These are phyloP conservation scores for Kregervanrija delftensis DNA, from an alignment of 805 yeast species.

Conservation along the genomic window DNA sequence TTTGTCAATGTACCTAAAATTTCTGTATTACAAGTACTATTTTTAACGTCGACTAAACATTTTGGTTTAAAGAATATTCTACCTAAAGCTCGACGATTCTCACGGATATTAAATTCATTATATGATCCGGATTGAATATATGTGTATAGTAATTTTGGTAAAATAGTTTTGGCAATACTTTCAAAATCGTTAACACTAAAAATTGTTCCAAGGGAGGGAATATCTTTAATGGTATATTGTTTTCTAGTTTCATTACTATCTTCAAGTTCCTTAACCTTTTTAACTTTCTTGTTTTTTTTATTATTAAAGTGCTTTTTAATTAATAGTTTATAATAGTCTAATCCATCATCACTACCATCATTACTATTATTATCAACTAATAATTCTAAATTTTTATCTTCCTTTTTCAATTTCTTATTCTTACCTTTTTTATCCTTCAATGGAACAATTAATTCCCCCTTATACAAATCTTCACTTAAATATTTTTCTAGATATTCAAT, in stretches of 20 bases:
- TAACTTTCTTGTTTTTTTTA: conserved; percentile 3
- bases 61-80: conserved; percentile 80
- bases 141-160: conserved; percentile 76
- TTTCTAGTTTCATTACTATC: conserved; percentile 27
- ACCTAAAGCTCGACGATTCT: conserved; percentile 79
- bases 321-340: conserved; percentile 13
- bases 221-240: conserved; percentile 29
- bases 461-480: conserved; percentile 24
- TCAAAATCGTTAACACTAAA: conserved; percentile 81
- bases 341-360: neutral
- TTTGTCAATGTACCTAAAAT: conserved; percentile 57
- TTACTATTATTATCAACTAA: conserved; percentile 30
- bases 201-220: conserved; percentile 64
- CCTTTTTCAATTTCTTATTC: conserved; percentile 22
- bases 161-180: conserved; percentile 66
- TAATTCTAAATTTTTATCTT: conserved; percentile 32
- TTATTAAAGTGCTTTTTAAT: conserved; percentile 6
- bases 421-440: conserved; percentile 17
- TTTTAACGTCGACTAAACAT: conserved; percentile 65
- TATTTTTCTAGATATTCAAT: conserved; percentile 20
- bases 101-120: conserved; percentile 80
- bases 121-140: conserved; percentile 84
- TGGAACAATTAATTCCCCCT: conserved; percentile 29
- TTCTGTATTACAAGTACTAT: conserved; percentile 52
- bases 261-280: conserved; percentile 23